These are phyloP conservation scores for Danielia oregonensis DNA, from an alignment of 805 yeast genomes.

Conservation along the genomic window DNA sequence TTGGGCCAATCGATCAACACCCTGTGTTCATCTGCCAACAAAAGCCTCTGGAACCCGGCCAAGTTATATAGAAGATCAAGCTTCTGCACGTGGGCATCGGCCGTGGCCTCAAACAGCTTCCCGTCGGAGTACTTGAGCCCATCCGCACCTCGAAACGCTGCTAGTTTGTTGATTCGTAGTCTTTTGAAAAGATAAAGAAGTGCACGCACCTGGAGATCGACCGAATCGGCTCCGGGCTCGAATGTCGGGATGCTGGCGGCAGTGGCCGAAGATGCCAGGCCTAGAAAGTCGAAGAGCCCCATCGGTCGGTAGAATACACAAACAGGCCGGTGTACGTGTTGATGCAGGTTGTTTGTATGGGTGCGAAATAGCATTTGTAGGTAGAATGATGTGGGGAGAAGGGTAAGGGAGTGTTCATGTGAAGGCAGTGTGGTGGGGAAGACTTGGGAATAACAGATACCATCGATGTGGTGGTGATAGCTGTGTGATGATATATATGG, in stretches of 20 bases:
- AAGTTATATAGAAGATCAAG: slow-evolving; percentile 56
- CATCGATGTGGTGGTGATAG: too few relatives aligned
- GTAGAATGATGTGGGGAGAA: too few relatives aligned
- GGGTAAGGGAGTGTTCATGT: too few relatives aligned
- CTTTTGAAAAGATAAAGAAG: slow-evolving; percentile 56
- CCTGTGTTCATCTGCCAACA: slow-evolving; percentile 58
- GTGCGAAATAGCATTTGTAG: too few relatives aligned
- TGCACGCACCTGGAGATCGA: slow-evolving; percentile 60
- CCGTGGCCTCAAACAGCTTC: slow-evolving; percentile 14
- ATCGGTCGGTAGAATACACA: slow-evolving; percentile 1
- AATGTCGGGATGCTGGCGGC: slow-evolving; percentile 10
- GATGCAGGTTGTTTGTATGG: too few relatives aligned
- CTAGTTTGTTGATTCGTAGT: slow-evolving; percentile 38
- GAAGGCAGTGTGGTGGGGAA: too few relatives aligned
- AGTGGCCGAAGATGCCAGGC: slow-evolving; percentile 3
- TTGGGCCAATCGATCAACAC: slow-evolving; percentile 63
- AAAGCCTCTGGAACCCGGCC: slow-evolving; percentile 34
- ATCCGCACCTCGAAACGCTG: slow-evolving; percentile 36
- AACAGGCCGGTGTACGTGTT: too few relatives aligned
- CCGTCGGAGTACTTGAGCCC: slow-evolving; percentile 16
- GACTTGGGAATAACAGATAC: too few relatives aligned
- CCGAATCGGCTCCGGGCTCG: slow-evolving; percentile 25
- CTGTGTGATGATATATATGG: too few relatives aligned
- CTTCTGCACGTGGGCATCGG: slow-evolving; percentile 20
- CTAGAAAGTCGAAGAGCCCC: slow-evolving; percentile 9